phyloP scores from a whole-genome alignment of 2,329 filamentous ascomycete species.

The Mollisia scopiformis region DNA sequence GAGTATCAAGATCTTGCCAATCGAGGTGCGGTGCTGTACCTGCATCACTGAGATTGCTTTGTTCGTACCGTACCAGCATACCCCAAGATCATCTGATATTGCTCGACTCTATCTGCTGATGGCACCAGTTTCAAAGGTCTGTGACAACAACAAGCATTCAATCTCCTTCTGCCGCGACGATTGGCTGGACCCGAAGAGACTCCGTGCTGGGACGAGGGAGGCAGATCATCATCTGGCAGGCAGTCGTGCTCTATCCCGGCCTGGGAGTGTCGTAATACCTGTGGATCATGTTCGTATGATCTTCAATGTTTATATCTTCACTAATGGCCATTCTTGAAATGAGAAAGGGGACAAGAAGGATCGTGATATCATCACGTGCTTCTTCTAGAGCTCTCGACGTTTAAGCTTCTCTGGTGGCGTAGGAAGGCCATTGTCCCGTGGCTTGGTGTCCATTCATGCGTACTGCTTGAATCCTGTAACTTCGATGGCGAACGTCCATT shows the following conservation, averaged over 20 bases:
- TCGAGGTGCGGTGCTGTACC: neutral
- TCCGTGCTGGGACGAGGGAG: neutral
- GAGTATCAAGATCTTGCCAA: neutral
- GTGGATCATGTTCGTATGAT: slow-evolving; percentile 17
- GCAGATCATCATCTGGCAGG: slow-evolving; percentile 6
- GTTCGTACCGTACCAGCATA: neutral
- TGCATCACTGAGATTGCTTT: slow-evolving; percentile 1
- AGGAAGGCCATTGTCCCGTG: neutral
- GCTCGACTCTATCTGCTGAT: slow-evolving; percentile 12
- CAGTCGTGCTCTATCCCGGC: neutral
- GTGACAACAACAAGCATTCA: slow-evolving; percentile 9
- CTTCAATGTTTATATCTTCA: slow-evolving; percentile 17
- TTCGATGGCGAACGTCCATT: neutral
- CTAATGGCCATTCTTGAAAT: neutral
- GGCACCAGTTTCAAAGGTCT: slow-evolving; percentile 18
- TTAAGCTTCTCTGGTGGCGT: neutral
- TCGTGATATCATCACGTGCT: neutral
- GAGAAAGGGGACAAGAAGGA: neutral
- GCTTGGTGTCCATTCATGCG: neutral
- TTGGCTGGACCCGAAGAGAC: neutral
- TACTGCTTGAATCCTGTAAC: neutral
- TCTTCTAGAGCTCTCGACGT: neutral
- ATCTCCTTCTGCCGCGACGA: neutral
- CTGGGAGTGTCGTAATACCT: neutral
- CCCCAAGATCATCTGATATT: slow-evolving; percentile 3